Base-by-base conservation (phyloP, 768 basidiomycete species). In the Chiua virens region DNA sequence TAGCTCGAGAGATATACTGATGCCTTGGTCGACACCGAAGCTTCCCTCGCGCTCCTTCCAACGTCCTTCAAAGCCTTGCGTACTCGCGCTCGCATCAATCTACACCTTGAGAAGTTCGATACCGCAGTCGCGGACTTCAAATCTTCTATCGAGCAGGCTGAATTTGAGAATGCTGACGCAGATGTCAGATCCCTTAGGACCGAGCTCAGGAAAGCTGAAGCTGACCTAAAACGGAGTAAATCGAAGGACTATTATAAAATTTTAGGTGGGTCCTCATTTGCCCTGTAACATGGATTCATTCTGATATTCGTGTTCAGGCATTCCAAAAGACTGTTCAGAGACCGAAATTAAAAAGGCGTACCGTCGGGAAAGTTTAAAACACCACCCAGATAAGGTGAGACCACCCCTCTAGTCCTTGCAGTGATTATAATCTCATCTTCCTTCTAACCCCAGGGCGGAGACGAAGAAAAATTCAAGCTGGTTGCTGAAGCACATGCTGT, bases 391-490 rank as follows among this genome's bases (percentile, higher is more conserved):
- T 68, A 92, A 92, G 80, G 86, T 86, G 21, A 8, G 13, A 2
- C 17, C 17, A n/a, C 25, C 7, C 30, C 20, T n/a, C 32, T 48
- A 13, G 32, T 49, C 28, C 37, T 17, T 14, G n/a, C 14, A 42
- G 22, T 34, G 23, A 27, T 25, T 4, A 55, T 32, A 5, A 14
- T 42, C 48, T 59, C 46, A 56, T 17, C 27, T 38, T 42, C 20
- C 30, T 23, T 27, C 17, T 45, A 21, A 49, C 32, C 63, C 32
- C 54, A 91, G 85, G 93, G 95, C 23, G 95, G 95, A 25, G 91
- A 93, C 65, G 94, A 96, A 61, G 96, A 97, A 64, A 89, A 91
- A 60, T 98, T 98, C 81, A 97, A 98, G 70, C 78, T 92, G 20
- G 85, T 92, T 27, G 82, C 76, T 1, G 92, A 93, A 68, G 89